These are phyloP conservation scores for Curvularia sp. DNA, from an alignment of 2,329 filamentous ascomycete species.

Conservation along the genomic window DNA sequence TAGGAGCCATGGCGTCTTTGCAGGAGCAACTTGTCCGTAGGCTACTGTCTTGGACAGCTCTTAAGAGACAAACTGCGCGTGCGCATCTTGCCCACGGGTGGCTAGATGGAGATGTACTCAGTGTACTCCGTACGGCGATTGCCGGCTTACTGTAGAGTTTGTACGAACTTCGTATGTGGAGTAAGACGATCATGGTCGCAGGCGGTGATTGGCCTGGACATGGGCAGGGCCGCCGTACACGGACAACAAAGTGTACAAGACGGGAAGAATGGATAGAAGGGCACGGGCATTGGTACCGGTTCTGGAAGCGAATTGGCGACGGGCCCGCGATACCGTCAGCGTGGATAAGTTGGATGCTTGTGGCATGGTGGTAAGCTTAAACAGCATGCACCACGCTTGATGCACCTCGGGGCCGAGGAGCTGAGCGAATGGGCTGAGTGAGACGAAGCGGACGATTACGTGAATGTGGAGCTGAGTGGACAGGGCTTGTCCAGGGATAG, in stretches of 20 bases:
- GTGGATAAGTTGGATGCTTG: constrained; percentile 37
- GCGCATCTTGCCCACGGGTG: constrained; percentile 7
- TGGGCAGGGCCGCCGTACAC: no score
- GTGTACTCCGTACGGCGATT: neutral
- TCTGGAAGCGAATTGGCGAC: constrained; percentile 3
- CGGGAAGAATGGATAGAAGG: no score
- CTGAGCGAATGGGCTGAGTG: constrained; percentile 33
- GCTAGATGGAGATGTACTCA: constrained; percentile 2
- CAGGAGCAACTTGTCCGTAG: constrained; percentile 23
- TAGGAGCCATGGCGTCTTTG: constrained; percentile 23
- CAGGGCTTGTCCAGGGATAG: constrained; percentile 28
- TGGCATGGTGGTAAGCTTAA: constrained; percentile 48
- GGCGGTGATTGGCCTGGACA: neutral
- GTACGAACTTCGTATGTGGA: neutral
- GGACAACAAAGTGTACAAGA: neutral
- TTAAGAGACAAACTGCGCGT: constrained; percentile 15
- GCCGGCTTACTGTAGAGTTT: neutral
- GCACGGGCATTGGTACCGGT: no score
- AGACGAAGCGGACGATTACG: constrained; percentile 33
- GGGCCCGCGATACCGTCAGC: constrained; percentile 32
- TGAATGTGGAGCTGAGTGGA: constrained; percentile 44
- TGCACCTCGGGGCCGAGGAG: constrained; percentile 29
- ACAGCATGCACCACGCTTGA: constrained; percentile 41
- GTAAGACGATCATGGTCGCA: neutral
- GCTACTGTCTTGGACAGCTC: constrained; percentile 30